These are phyloP conservation scores for Pseudodiploospora longispora DNA, from an alignment of 2,329 filamentous ascomycete species.

Conservation along the genomic window DNA sequence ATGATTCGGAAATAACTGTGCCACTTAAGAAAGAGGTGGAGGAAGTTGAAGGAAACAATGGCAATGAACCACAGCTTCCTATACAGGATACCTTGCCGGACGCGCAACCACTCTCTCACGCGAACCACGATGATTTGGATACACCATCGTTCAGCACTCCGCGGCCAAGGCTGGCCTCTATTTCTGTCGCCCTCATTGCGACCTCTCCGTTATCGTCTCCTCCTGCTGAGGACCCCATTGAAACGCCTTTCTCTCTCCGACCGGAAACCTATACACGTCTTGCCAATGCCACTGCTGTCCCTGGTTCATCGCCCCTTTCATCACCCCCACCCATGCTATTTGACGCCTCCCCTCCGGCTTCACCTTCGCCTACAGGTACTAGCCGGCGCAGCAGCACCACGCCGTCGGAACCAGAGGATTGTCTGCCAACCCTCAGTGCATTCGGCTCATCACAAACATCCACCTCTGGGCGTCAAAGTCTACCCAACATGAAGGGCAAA, in stretches of 20 bases:
- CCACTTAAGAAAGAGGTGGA: constrained; percentile 15
- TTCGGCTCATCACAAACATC: constrained; percentile 32
- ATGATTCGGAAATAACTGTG: constrained; percentile 4
- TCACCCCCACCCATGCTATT: constrained; percentile 47
- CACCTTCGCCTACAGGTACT: constrained; percentile 28
- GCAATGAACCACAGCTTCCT: constrained; percentile 8
- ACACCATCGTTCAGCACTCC: constrained; percentile 9
- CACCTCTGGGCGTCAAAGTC: constrained; percentile 21
- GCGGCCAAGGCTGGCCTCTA: constrained; percentile 3
- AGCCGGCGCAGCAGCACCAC: constrained; percentile 29
- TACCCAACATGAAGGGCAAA: constrained; percentile 60
- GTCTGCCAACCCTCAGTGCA: constrained; percentile 31
- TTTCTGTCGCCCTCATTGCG: constrained; percentile 13
- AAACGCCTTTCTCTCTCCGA: constrained; percentile 18
- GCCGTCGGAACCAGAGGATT: constrained; percentile 38
- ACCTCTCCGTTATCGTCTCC: constrained; percentile 32
- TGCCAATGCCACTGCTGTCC: constrained; percentile 14
- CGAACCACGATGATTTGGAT: constrained; percentile 2
- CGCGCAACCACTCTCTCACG: neutral
- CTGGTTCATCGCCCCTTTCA: constrained; percentile 47
- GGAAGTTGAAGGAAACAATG: constrained; percentile 8
- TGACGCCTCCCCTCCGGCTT: constrained; percentile 38
- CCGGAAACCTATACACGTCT: constrained; percentile 15
- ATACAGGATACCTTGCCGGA: constrained; percentile 10
- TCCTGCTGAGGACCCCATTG: constrained; percentile 22